Evolutionary conservation across 2,329 filamentous ascomycete species (phyloP).

Genomic region (Penicillium brasilianum): DNA sequence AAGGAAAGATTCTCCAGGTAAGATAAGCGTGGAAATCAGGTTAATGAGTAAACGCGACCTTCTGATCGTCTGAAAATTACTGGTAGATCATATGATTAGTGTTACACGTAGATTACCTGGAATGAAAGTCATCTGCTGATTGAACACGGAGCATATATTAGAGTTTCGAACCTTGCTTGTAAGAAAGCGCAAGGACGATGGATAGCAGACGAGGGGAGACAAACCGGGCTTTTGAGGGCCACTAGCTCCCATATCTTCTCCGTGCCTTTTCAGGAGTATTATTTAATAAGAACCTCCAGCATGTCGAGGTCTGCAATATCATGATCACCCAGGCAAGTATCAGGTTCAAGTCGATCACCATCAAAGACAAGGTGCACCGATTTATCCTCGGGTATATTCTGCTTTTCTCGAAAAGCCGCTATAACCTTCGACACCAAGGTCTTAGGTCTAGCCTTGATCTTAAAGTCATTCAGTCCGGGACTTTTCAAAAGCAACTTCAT

Average conservation of each 20-base stretch:
- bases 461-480: constrained; percentile 57
- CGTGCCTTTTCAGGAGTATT: not conserved
- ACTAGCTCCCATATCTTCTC: not conserved
- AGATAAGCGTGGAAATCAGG: not conserved
- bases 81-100: not conserved
- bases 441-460: constrained; percentile 49
- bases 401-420: constrained; percentile 63
- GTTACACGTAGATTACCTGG: not conserved
- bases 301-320: constrained; percentile 77
- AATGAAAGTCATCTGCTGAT: constrained; percentile 1
- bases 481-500: constrained; percentile 59
- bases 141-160: not conserved
- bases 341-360: constrained; percentile 70
- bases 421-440: constrained; percentile 69
- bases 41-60: not conserved
- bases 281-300: constrained; percentile 73
- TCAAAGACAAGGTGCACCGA: constrained; percentile 72
- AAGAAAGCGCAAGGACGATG: not conserved
- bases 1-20: not conserved
- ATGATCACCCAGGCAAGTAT: constrained; percentile 65
- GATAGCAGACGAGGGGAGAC: not conserved
- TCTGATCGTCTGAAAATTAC: not conserved
- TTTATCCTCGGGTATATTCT: constrained; percentile 57
- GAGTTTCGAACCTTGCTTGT: not conserved
- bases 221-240: not conserved